Evolutionary conservation across 495 filamentous ascomycete species (phyloP).

Genomic region (Penicillium maclennaniae): DNA sequence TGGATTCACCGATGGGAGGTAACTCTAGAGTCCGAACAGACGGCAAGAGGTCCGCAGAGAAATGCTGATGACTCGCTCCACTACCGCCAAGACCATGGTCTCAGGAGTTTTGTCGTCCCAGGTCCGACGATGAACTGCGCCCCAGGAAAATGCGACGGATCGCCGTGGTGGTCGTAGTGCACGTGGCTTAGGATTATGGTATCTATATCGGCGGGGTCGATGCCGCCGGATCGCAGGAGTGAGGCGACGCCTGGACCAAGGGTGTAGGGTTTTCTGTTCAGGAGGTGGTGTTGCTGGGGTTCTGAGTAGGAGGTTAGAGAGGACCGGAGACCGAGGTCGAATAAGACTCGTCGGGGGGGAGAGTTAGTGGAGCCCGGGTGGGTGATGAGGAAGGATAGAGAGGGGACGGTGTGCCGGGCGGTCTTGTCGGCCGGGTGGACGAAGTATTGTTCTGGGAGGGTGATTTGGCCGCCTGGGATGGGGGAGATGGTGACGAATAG

Average conservation of each 20-base stretch:
- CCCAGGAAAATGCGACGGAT: conserved; percentile 29
- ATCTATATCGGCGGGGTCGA: conserved; percentile 35
- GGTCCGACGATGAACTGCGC: conserved; percentile 11
- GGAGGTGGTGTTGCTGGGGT: conserved; percentile 31
- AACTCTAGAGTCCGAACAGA: too few species aligned
- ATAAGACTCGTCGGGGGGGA: conserved; percentile 29
- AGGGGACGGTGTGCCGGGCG: conserved; percentile 25
- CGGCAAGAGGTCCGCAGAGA: too few species aligned
- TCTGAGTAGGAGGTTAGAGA: conserved; percentile 28
- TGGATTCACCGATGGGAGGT: neutral
- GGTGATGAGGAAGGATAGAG: conserved; percentile 22
- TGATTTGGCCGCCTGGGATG: conserved; percentile 19
- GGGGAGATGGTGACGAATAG: too few species aligned
- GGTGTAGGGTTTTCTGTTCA: conserved; percentile 8
- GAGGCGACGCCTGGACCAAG: neutral
- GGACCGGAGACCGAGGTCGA: conserved; percentile 36
- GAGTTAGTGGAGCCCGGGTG: neutral
- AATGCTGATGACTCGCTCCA: too few species aligned
- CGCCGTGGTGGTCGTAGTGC: conserved; percentile 42
- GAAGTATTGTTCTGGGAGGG: conserved; percentile 39
- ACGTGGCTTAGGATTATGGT: conserved; percentile 36
- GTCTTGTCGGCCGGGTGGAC: conserved; percentile 23
- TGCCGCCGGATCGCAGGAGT: conserved; percentile 27
- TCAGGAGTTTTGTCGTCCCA: too few species aligned
- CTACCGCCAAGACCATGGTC: too few species aligned